Percentiles rank a stretch among this genome's conserved stretches.
Evolutionary conservation across 2,329 filamentous ascomycete species (phyloP).

Genomic region (Emergomyces orientalis): DNA sequence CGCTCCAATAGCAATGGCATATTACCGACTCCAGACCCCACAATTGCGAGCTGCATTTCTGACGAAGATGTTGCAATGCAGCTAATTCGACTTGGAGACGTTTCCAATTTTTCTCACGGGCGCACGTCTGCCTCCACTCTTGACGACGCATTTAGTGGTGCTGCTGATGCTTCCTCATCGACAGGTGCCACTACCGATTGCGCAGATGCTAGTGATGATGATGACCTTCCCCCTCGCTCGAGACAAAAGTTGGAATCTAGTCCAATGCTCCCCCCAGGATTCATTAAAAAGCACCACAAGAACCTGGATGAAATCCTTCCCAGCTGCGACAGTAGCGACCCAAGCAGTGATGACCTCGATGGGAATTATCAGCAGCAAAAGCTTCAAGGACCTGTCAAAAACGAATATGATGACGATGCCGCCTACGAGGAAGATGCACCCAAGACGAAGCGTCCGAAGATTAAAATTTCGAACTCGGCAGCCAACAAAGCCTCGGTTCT

Average conservation of each 20-base stretch:
- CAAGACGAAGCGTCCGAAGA: conserved; percentile 46
- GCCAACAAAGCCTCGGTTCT: conserved; percentile 23
- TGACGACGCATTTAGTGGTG: conserved; percentile 87
- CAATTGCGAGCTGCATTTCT: conserved; percentile 90
- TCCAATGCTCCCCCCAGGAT: conserved; percentile 37
- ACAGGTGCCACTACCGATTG: conserved; percentile 74
- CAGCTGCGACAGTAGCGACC: conserved; percentile 49
- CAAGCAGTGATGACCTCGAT: conserved; percentile 54
- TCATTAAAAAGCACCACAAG: conserved; percentile 40
- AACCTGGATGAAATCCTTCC: conserved; percentile 45
- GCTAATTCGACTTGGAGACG: conserved; percentile 89
- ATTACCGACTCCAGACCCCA: conserved; percentile 91
- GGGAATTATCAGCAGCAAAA: conserved; percentile 47
- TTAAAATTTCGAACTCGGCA: conserved; percentile 31
- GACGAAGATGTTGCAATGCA: conserved; percentile 97
- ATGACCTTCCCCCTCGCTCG: conserved; percentile 42
- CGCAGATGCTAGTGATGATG: conserved; percentile 52
- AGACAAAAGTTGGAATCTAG: conserved; percentile 36
- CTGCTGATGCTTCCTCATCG: conserved; percentile 74
- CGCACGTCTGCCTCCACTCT: conserved; percentile 87
- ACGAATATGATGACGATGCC: conserved; percentile 41
- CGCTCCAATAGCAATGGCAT: conserved; percentile 46
- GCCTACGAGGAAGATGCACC: conserved; percentile 32
- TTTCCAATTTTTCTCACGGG: conserved; percentile 85
- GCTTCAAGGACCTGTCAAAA: conserved; percentile 45